Evolutionary conservation across 2,329 filamentous ascomycete genomes (phyloP).

Genomic region (Monilinia fructigena): DNA sequence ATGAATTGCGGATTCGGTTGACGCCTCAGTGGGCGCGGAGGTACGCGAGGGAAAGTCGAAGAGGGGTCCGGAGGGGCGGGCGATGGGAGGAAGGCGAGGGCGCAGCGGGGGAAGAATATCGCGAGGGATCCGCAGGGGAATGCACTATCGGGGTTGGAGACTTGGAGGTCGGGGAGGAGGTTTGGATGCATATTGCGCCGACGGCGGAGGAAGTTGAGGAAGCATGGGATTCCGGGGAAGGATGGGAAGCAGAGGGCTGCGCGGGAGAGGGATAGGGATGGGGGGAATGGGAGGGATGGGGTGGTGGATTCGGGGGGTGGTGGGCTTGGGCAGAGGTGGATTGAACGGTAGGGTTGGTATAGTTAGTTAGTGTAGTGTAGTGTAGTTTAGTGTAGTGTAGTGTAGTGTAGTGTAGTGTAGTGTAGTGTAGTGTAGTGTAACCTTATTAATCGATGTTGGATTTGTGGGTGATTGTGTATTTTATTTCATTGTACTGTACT

Average conservation of each 20-base stretch:
- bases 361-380: background rate
- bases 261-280: constrained; percentile 11
- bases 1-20: constrained; percentile 38
- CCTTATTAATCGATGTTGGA: background rate
- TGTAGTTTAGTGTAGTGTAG: background rate
- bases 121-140: constrained; percentile 44
- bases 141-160: constrained; percentile 41
- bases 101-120: constrained; percentile 38
- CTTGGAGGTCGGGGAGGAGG: constrained; percentile 44
- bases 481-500: no score
- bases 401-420: no score
- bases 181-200: constrained; percentile 54
- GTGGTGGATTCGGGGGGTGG: background rate
- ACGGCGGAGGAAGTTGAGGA: constrained; percentile 39
- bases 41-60: constrained; percentile 38
- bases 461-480: no score
- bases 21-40: constrained; percentile 24
- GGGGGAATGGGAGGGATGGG: constrained; percentile 8
- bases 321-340: constrained; percentile 3
- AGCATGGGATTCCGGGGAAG: constrained; percentile 25
- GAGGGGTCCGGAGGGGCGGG: background rate
- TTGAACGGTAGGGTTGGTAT: background rate
- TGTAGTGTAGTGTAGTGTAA: no score
- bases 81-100: background rate
- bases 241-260: constrained; percentile 7